A percentile compares a stretch with the other conserved stretches of the same genome.
phyloP scores from a whole-genome alignment of 2,329 filamentous ascomycete species.

The Colletotrichum godetiae region DNA sequence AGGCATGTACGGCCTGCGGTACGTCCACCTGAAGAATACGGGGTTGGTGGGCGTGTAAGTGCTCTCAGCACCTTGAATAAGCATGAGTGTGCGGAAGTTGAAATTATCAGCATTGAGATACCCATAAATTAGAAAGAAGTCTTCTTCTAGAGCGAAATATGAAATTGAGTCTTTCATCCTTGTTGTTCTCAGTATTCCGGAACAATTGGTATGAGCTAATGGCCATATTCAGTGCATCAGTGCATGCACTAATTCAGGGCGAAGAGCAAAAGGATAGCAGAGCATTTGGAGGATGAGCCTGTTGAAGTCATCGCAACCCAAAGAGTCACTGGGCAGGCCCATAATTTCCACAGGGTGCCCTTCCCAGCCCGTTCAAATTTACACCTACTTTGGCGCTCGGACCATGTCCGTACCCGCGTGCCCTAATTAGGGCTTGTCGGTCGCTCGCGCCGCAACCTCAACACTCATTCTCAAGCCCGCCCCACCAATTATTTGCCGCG shows the following conservation, averaged over 20 bases:
- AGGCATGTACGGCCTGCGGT: neutral
- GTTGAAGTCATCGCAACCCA: neutral
- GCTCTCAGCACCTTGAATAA: neutral
- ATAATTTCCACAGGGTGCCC: conserved; percentile 1
- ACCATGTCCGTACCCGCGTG: conserved; percentile 15
- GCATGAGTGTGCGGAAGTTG: neutral
- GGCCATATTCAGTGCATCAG: neutral
- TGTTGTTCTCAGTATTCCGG: neutral
- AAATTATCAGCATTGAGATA: neutral
- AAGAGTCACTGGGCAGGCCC: neutral
- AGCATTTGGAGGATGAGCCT: neutral
- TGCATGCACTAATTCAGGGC: neutral
- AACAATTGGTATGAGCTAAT: neutral
- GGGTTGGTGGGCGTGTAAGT: neutral
- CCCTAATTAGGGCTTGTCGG: conserved; percentile 34
- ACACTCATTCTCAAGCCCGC: conserved; percentile 33
- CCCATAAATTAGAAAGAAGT: neutral
- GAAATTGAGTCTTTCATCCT: neutral
- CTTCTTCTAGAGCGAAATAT: neutral
- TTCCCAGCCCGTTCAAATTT: neutral
- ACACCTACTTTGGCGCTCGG: neutral
- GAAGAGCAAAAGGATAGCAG: neutral
- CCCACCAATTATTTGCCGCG: conserved; percentile 30
- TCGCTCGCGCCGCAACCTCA: conserved; percentile 17
- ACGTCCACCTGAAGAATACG: neutral